Conservation (phyloP, 1,284 basidiomycete genomes). For the Sporisorium scitamineum region DNA sequence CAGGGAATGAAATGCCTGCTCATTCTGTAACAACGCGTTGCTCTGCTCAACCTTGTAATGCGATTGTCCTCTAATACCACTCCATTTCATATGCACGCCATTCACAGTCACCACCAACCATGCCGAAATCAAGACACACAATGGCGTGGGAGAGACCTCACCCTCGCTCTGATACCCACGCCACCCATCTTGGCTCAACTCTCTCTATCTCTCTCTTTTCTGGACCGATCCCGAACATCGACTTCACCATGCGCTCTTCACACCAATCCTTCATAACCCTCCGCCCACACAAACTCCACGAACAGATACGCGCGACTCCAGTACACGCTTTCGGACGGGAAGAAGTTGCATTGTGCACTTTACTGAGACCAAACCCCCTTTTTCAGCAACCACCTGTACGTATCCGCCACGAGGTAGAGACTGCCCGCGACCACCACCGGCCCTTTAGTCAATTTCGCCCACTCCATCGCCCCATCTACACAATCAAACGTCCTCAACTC, state of each 20-base stretch:
- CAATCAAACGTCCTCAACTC: slow-evolving; percentile 20
- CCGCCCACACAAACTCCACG: too few relatives aligned
- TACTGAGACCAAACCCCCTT: slow-evolving; percentile 7
- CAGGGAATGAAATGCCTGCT: background rate
- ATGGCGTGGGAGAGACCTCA: too few relatives aligned
- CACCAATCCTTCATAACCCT: too few relatives aligned
- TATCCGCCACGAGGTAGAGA: slow-evolving; percentile 65
- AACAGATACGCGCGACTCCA: too few relatives aligned
- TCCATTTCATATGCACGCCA: background rate
- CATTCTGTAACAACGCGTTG: background rate
- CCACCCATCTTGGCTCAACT: background rate
- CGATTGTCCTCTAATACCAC: too few relatives aligned
- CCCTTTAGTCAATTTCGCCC: slow-evolving; percentile 20
- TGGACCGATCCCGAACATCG: too few relatives aligned
- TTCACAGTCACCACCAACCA: background rate
- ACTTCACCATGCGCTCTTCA: too few relatives aligned
- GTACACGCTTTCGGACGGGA: too few relatives aligned
- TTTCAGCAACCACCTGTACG: slow-evolving; percentile 39
- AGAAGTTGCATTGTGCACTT: too few relatives aligned
- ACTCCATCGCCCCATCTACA: slow-evolving; percentile 41
- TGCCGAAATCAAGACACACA: too few relatives aligned
- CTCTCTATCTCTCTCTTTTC: too few relatives aligned
- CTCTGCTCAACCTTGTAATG: too few relatives aligned
- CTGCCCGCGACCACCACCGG: slow-evolving; percentile 62
- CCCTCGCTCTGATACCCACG: background rate